Evolutionary conservation across 164 flowering plant genomes (phyloP).

Genomic region (Pachysandra terminalis): DNA sequence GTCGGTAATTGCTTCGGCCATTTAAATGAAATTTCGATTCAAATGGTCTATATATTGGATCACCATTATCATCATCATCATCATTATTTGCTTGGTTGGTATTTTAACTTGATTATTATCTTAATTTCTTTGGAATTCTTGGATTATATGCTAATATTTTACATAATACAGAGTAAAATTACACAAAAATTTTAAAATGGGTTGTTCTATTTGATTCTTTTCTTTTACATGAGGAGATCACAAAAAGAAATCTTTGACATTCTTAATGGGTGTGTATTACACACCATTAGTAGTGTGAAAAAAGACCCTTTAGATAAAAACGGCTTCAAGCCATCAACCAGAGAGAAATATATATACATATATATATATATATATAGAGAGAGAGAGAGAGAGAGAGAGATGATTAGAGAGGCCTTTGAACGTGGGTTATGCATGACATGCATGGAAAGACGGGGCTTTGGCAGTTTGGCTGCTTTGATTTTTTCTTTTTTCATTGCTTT

Average conservation of each 20-base stretch:
- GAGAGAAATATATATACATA: too few species aligned
- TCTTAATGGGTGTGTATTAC: background rate
- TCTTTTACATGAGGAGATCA: background rate
- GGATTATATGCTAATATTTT: too few species aligned
- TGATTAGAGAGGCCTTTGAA: conserved; percentile 3
- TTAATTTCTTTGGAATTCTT: too few species aligned
- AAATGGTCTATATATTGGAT: background rate
- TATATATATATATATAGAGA: too few species aligned
- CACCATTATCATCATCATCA: background rate
- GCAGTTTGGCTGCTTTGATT: conserved; percentile 11
- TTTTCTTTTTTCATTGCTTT: conserved; percentile 2
- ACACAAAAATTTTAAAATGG: too few species aligned
- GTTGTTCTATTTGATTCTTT: background rate
- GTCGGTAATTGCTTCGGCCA: background rate
- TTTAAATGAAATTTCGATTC: too few species aligned
- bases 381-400: background rate
- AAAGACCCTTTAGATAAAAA: conserved; percentile 14
- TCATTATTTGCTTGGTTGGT: too few species aligned
- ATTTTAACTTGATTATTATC: too few species aligned
- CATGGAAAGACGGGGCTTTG: conserved; percentile 43
- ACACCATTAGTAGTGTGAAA: conserved; percentile 9
- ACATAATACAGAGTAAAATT: too few species aligned
- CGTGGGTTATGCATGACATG: conserved; percentile 45
- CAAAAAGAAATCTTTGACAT: conserved; percentile 16
- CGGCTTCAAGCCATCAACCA: conserved; percentile 7